Conservation (phyloP, 2,329 filamentous ascomycete species). For the Calycina marina region DNA sequence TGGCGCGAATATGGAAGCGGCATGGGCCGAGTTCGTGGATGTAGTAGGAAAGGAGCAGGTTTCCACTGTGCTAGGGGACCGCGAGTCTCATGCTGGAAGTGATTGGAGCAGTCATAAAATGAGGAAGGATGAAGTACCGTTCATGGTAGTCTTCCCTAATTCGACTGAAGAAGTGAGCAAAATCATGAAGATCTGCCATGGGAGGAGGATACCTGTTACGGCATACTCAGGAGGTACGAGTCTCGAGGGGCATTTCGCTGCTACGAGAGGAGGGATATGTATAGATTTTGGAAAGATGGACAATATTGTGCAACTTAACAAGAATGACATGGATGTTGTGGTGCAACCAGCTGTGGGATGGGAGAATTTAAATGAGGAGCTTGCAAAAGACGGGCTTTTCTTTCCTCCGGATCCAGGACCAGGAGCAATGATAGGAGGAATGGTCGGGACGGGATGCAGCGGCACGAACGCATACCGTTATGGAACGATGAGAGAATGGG, state of each 20-base stretch:
- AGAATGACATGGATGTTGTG: conserved; percentile 61
- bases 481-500: conserved; percentile 82
- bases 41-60: conserved; percentile 52
- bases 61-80: conserved; percentile 40
- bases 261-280: conserved; percentile 70
- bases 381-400: conserved; percentile 63
- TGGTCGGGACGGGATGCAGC: conserved; percentile 55
- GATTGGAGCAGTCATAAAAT: conserved; percentile 47
- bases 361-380: conserved; percentile 69
- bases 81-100: conserved; percentile 42
- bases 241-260: conserved; percentile 76
- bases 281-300: conserved; percentile 82
- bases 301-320: conserved; percentile 61
- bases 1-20: conserved; percentile 50
- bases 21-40: conserved; percentile 53
- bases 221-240: conserved; percentile 81
- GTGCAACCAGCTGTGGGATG: conserved; percentile 75
- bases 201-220: conserved; percentile 68
- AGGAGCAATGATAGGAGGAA: conserved; percentile 78
- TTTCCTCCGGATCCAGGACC: conserved; percentile 87
- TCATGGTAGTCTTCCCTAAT: conserved; percentile 61
- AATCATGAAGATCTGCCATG: conserved; percentile 80
- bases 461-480: conserved; percentile 87
- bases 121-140: conserved; percentile 35
- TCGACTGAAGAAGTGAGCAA: conserved; percentile 72